A percentile compares a stretch with the other conserved stretches of the same genome.
These are phyloP conservation scores for Colletotrichum sp. DNA, from an alignment of 2,329 filamentous ascomycete genomes.

Conservation along the genomic window DNA sequence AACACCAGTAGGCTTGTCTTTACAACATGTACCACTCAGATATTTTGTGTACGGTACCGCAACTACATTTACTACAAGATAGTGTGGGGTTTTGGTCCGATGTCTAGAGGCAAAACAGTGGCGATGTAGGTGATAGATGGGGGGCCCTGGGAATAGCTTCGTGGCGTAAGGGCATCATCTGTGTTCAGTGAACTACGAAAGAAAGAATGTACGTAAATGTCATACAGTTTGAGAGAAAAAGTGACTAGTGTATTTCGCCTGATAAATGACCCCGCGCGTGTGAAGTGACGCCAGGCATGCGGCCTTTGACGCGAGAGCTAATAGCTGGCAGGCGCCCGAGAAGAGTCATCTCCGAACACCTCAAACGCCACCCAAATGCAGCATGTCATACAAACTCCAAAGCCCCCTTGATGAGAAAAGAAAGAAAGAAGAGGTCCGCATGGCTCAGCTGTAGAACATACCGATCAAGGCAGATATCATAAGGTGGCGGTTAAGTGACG, in stretches of 20 bases:
- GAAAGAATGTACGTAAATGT: background rate
- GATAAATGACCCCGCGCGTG: background rate
- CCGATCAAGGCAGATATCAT: background rate
- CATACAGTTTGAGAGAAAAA: background rate
- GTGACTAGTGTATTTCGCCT: background rate
- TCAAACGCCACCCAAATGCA: background rate
- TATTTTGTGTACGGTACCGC: background rate
- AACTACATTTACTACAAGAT: background rate
- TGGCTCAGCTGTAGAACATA: background rate
- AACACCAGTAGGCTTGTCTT: slow-evolving; percentile 54
- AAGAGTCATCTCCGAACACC: background rate
- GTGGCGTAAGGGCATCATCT: background rate
- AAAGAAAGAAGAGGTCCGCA: background rate
- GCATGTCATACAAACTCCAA: background rate
- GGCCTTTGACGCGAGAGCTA: background rate
- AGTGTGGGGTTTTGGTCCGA: background rate
- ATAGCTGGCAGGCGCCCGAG: background rate
- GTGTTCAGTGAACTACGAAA: background rate
- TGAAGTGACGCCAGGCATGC: background rate
- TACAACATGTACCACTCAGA: background rate
- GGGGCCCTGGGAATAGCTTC: background rate
- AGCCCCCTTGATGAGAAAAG: background rate
- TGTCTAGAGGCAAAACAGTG: background rate
- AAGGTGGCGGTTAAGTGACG: slow-evolving; percentile 59
- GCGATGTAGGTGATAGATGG: background rate